Conservation (phyloP, 2,329 filamentous ascomycete species). For the Penicillium sp. region DNA sequence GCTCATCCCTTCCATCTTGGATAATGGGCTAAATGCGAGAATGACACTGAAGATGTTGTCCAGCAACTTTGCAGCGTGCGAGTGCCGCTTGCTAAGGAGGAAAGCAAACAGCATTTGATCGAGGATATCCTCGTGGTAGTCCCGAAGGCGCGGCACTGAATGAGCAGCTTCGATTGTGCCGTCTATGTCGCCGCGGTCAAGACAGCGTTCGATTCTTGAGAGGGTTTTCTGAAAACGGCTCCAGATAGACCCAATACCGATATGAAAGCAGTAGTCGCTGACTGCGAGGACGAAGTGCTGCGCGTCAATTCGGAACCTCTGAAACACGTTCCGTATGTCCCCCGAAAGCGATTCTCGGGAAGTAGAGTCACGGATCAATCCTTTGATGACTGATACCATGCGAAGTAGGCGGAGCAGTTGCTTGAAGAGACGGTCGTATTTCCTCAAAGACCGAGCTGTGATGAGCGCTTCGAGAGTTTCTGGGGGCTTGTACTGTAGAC, state of each 20-base stretch:
- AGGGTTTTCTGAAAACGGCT: constrained; percentile 63
- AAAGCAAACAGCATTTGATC: constrained; percentile 71
- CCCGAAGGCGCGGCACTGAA: constrained; percentile 63
- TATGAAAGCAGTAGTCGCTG: constrained; percentile 73
- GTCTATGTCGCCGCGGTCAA: constrained; percentile 48
- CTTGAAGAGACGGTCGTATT: constrained; percentile 83
- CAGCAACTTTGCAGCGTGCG: constrained; percentile 65
- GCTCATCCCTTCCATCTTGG: constrained; percentile 36
- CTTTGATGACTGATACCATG: constrained; percentile 69
- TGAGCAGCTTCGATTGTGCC: constrained; percentile 48
- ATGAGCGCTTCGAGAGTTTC: constrained; percentile 68
- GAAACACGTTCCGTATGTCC: constrained; percentile 41
- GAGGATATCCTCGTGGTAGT: constrained; percentile 67
- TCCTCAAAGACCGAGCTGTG: constrained; percentile 63
- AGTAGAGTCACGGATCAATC: constrained; percentile 58
- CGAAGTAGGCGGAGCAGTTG: constrained; percentile 71
- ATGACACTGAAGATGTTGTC: constrained; percentile 71
- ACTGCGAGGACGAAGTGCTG: constrained; percentile 73
- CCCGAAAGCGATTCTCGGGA: constrained; percentile 30
- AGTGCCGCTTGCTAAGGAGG: constrained; percentile 69
- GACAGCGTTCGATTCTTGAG: constrained; percentile 55
- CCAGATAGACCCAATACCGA: constrained; percentile 72
- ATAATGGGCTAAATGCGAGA: constrained; percentile 59
- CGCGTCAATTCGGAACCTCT: constrained; percentile 68
- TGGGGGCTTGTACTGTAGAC: constrained; percentile 77